Evolutionary conservation across 73 alveolate species (phyloP), one percentile per base, ranked within the genome.

Genomic region (Tetrahymena thermophila): DNA sequence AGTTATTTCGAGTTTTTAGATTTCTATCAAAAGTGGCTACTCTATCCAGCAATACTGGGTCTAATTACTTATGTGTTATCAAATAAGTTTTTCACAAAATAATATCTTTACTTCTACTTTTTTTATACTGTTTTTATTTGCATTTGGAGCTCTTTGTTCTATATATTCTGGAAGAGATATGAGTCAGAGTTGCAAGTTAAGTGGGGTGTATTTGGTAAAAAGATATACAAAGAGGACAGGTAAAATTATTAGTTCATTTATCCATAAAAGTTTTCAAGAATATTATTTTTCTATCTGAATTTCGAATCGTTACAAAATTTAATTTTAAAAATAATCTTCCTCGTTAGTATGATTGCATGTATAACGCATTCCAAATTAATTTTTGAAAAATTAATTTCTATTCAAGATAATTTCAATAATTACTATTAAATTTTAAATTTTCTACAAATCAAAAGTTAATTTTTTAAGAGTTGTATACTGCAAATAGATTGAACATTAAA

Each of bases 1-100:
- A 94, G 96, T 83, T 97, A 97, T 84, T 97, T 96, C 95, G 96
- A 42, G 35, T 97, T 97, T 97, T 93, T 96, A 71, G 89, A 71
- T 71, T n/a, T 71, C 31, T 71, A 71, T 71, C 23, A 71, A 71
- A 71, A 71, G 37, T 71, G 89, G 89, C 37, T 71, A 71, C 37
- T 71, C 35, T 71, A 25, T 13, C 89, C 89, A 28, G 89, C 89
- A 11, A 71, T 71, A 71, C 23, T 71, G 6, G 89, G 89, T 3
- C 89, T 71, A 0, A 34, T n/a, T 71, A 71, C 89, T 3, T 71
- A 71, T 71, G 17, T 19, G 40, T 23, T 71, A 17, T n/a, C 89
- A 0, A 71, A 23, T n/a, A 71, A 71, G 23, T 71, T 50, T 50
- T 50, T 71, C 35, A 3, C 89, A 19, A 71, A 71, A n/a, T 71